Conservation (phyloP, 2,329 filamentous ascomycete species). For the Neopestalotiopsis rosae region DNA sequence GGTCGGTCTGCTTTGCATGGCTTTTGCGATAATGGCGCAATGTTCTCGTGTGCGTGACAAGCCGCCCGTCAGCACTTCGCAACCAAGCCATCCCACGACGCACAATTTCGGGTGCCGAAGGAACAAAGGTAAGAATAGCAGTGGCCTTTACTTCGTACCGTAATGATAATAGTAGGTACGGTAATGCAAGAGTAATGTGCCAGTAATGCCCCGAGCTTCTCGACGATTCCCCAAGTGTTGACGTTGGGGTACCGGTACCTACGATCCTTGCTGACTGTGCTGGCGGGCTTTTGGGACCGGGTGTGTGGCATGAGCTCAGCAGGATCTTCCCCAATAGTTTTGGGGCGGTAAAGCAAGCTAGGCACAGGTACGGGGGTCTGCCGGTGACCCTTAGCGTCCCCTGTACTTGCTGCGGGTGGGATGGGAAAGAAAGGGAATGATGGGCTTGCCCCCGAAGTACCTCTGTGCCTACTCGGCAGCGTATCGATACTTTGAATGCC, state of each 20-base stretch:
- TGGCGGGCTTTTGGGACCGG: conserved; percentile 9
- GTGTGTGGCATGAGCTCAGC: conserved; percentile 14
- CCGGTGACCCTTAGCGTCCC: conserved; percentile 29
- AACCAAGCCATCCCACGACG: background rate
- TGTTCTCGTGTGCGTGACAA: background rate
- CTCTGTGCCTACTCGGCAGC: background rate
- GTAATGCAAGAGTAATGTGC: background rate
- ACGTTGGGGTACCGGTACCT: conserved; percentile 40
- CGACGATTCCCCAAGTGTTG: conserved; percentile 26
- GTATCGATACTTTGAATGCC: background rate
- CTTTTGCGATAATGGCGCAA: background rate
- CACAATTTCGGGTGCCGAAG: background rate
- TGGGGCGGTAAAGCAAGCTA: conserved; percentile 26
- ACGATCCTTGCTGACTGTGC: conserved; percentile 8
- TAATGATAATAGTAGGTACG: background rate
- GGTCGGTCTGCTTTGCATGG: background rate
- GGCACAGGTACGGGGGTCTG: conserved; percentile 15
- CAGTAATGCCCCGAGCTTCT: background rate
- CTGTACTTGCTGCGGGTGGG: conserved; percentile 15
- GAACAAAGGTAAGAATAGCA: background rate
- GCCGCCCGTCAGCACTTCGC: background rate
- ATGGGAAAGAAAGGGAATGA: background rate
- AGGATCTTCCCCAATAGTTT: conserved; percentile 37
- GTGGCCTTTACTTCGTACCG: background rate
- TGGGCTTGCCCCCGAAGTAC: background rate